A percentile compares a stretch with the other conserved stretches of the same genome.
phyloP scores from a whole-genome alignment of 2,329 filamentous ascomycete genomes.

The Capronia epimyces region DNA sequence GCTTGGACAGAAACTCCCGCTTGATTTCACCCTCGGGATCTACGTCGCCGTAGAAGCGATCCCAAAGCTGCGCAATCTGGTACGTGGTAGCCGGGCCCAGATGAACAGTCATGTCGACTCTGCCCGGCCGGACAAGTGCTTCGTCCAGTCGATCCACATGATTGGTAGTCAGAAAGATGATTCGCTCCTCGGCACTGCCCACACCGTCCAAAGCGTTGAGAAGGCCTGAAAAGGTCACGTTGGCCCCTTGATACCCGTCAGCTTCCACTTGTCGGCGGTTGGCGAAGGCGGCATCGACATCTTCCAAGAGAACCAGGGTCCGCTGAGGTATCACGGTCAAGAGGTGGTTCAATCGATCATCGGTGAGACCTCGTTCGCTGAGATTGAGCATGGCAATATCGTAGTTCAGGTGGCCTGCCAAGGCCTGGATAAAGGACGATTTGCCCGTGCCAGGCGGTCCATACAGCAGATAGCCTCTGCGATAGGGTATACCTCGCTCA shows the following conservation, averaged over 20 bases:
- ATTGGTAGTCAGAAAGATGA: conserved; percentile 92
- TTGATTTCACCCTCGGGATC: conserved; percentile 60
- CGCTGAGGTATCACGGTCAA: conserved; percentile 78
- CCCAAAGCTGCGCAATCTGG: conserved; percentile 84
- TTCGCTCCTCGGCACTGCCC: conserved; percentile 88
- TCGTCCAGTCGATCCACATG: conserved; percentile 79
- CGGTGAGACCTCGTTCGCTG: conserved; percentile 81
- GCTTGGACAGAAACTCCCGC: conserved; percentile 63
- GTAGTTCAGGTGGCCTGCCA: conserved; percentile 88
- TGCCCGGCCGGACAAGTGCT: conserved; percentile 80
- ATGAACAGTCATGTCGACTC: conserved; percentile 87
- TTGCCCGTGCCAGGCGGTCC: conserved; percentile 89
- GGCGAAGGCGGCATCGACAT: conserved; percentile 84
- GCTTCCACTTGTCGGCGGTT: conserved; percentile 70
- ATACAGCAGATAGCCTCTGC: conserved; percentile 80
- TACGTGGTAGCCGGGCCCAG: conserved; percentile 81
- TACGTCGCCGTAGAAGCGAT: conserved; percentile 84
- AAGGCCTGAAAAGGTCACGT: conserved; percentile 88
- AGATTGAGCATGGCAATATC: conserved; percentile 89
- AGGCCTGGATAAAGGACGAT: conserved; percentile 90
- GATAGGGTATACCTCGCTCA: conserved; percentile 89
- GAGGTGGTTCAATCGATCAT: conserved; percentile 80
- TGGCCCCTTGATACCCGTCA: conserved; percentile 80
- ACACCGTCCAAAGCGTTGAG: conserved; percentile 83
- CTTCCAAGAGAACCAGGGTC: conserved; percentile 78